Evolutionary conservation across 768 basidiomycete species (phyloP).

Genomic region (Gloeopeniophorella convolvens): DNA sequence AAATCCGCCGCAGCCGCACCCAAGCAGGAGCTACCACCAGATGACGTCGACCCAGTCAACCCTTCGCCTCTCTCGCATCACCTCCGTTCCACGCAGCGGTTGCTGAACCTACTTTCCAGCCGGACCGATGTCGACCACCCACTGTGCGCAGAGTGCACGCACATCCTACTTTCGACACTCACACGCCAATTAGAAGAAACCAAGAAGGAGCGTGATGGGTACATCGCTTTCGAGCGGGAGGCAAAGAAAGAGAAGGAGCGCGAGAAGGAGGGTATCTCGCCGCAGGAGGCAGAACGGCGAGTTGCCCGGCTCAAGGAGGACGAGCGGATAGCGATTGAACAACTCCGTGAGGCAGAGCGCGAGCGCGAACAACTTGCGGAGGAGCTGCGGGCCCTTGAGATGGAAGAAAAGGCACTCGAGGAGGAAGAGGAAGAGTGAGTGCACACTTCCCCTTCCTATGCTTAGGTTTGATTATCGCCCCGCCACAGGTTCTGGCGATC

Average conservation of each 20-base stretch:
- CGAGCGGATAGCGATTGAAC: conserved; percentile 61
- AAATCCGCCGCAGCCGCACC: conserved; percentile 32
- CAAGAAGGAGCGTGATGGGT: conserved; percentile 86
- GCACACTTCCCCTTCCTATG: not conserved
- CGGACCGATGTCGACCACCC: conserved; percentile 86
- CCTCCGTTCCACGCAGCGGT: conserved; percentile 63
- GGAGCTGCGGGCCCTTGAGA: conserved; percentile 62
- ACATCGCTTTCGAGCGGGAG: conserved; percentile 88
- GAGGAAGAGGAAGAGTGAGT: conserved; percentile 80
- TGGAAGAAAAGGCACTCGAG: conserved; percentile 73
- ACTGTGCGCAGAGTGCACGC: conserved; percentile 91
- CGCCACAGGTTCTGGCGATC: conserved; percentile 68
- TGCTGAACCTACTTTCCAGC: conserved; percentile 72
- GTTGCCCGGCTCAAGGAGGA: conserved; percentile 68
- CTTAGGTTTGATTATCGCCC: not conserved
- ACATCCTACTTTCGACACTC: conserved; percentile 67
- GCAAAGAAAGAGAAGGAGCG: conserved; percentile 75
- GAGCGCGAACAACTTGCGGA: conserved; percentile 71
- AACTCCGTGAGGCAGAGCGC: conserved; percentile 67
- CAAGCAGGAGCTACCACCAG: conserved; percentile 31
- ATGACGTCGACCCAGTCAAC: conserved; percentile 48
- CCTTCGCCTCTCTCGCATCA: conserved; percentile 75
- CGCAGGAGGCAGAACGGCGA: conserved; percentile 63
- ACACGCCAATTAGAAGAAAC: conserved; percentile 83
- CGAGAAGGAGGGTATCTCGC: conserved; percentile 51